phyloP scores from a whole-genome alignment of 768 basidiomycete genomes.

The Phylloporus rhodoxanthus region DNA sequence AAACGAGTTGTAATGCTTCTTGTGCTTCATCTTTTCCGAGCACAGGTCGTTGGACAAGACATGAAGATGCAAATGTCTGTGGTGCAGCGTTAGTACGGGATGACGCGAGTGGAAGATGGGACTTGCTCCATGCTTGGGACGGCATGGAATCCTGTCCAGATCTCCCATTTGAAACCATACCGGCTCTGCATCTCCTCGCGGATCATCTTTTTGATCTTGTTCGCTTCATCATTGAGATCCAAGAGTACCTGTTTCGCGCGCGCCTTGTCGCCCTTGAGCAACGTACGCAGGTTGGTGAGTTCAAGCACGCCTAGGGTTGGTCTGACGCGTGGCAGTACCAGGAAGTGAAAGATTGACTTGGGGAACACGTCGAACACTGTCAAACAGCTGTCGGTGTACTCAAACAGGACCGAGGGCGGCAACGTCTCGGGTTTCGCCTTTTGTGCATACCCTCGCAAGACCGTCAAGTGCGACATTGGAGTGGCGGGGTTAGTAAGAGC shows the following conservation, averaged over 20 bases:
- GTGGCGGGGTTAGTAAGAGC: not conserved
- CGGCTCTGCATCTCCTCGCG: slow-evolving; percentile 71
- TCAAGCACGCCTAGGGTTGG: slow-evolving; percentile 31
- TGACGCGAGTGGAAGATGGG: not conserved
- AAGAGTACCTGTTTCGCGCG: slow-evolving; percentile 49
- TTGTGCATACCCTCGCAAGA: slow-evolving; percentile 58
- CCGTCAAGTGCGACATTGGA: slow-evolving; percentile 40
- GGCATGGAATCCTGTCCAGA: slow-evolving; percentile 83
- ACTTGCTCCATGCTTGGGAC: slow-evolving; percentile 82
- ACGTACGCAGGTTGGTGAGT: slow-evolving; percentile 49
- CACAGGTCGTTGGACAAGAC: slow-evolving; percentile 76
- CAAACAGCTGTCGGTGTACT: slow-evolving; percentile 47
- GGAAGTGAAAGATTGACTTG: slow-evolving; percentile 84
- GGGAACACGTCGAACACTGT: slow-evolving; percentile 74
- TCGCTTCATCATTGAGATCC: slow-evolving; percentile 52
- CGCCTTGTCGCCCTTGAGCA: slow-evolving; percentile 50
- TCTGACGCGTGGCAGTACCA: slow-evolving; percentile 64
- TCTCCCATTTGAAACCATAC: slow-evolving; percentile 71
- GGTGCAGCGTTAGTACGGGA: not conserved
- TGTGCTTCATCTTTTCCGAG: slow-evolving; percentile 67
- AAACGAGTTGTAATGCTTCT: slow-evolving; percentile 91
- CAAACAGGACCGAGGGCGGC: slow-evolving; percentile 57
- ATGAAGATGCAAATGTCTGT: slow-evolving; percentile 79
- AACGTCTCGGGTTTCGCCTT: slow-evolving; percentile 43
- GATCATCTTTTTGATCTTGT: slow-evolving; percentile 52